Percentiles rank a stretch among this genome's conserved stretches.
phyloP scores from a whole-genome alignment of 2,329 filamentous ascomycete species.

The Xylariaceae sp. region DNA sequence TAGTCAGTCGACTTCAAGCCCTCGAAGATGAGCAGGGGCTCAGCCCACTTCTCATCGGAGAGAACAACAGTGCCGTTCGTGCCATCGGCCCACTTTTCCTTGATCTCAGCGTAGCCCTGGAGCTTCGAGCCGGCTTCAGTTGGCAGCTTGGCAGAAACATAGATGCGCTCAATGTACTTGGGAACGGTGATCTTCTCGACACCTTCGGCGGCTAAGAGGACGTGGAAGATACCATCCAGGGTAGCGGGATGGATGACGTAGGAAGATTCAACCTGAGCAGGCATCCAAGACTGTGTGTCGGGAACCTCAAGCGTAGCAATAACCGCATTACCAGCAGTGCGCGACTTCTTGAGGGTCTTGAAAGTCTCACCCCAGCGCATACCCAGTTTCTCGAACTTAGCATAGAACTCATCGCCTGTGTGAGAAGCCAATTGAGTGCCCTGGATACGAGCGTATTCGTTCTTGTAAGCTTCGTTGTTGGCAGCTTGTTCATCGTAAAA shows the following conservation, averaged over 20 bases:
- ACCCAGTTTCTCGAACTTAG: slow-evolving; percentile 28
- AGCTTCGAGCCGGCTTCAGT: slow-evolving; percentile 25
- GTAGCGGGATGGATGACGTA: slow-evolving; percentile 28
- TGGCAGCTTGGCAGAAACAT: slow-evolving; percentile 28
- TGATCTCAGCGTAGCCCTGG: slow-evolving; percentile 29
- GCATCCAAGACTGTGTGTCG: slow-evolving; percentile 28
- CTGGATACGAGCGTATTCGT: slow-evolving; percentile 25
- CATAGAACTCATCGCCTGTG: slow-evolving; percentile 26
- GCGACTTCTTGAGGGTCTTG: slow-evolving; percentile 25
- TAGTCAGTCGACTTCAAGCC: slow-evolving; percentile 30
- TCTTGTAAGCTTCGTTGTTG: slow-evolving; percentile 25
- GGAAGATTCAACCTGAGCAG: slow-evolving; percentile 25
- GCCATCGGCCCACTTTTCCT: slow-evolving; percentile 29
- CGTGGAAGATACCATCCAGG: slow-evolving; percentile 29
- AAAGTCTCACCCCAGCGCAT: slow-evolving; percentile 30
- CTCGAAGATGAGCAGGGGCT: slow-evolving; percentile 30
- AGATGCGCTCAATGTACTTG: slow-evolving; percentile 31
- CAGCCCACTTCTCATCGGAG: slow-evolving; percentile 29
- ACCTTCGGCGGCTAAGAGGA: slow-evolving; percentile 28
- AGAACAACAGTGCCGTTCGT: slow-evolving; percentile 30
- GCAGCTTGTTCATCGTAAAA: slow-evolving; percentile 26
- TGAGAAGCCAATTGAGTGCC: slow-evolving; percentile 19
- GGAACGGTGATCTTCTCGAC: slow-evolving; percentile 27
- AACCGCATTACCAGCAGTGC: slow-evolving; percentile 21
- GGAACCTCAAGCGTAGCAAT: slow-evolving; percentile 26